Base-by-base conservation (phyloP, 139 green algal genomes). In the Chlorella sp. region DNA sequence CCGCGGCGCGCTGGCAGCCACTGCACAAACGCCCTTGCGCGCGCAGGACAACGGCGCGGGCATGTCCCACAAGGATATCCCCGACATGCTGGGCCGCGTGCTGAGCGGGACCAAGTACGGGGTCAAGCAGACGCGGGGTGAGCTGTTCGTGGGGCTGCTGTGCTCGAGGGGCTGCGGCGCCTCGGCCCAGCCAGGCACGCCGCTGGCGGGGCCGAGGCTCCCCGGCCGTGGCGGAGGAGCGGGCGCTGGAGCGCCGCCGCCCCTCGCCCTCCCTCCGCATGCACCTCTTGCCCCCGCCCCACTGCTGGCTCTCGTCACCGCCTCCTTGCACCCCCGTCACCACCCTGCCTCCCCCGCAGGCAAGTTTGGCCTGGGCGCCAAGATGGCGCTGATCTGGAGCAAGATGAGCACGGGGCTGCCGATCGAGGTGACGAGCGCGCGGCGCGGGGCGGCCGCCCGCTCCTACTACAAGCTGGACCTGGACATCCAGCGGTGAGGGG, bases 311-410 rank as follows among this genome's bases (percentile, higher is more conserved):
- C n/a, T n/a, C n/a, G n/a, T n/a, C n/a, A n/a, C n/a, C n/a, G n/a
- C n/a, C n/a, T n/a, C n/a, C n/a, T n/a, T n/a, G n/a, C n/a, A n/a
- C n/a, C n/a, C n/a, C n/a, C n/a, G n/a, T n/a, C n/a, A n/a, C n/a
- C n/a, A n/a, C n/a, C n/a, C n/a, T n/a, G n/a, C n/a, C n/a, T n/a
- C n/a, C n/a, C n/a, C n/a, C n/a, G n/a, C n/a, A n/a, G 95, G 95
- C 62, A 98, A 98, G 84, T 99, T 98, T 89, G 95, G 95, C 3
- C 87, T 99, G 45, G 95, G 95, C 25, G 94, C 95, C 53, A 99
- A 99, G 86, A 99, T 99, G 95, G 94, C 93, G 42, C 88, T 99
- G 15, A 99, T 99, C 74, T 99, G 95, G 95, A 89, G 83, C 61
- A 91, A 91, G 82, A 97, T 98, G 93, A 96, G 88, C 64, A 98